Conservation (phyloP, 148 eudicot species). For the Cornus suecica region DNA sequence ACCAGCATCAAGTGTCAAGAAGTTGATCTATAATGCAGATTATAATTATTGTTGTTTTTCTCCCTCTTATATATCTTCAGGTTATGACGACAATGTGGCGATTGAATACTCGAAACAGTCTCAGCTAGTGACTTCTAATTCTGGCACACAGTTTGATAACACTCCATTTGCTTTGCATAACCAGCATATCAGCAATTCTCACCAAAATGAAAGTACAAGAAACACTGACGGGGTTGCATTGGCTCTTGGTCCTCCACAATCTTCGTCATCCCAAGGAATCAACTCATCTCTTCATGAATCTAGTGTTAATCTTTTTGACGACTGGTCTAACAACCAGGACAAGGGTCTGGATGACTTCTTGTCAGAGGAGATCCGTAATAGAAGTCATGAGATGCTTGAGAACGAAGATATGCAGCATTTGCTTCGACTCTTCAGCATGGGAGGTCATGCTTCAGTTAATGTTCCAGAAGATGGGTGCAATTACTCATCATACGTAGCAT, state of each 20-base stretch:
- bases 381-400: slow-evolving; percentile 85
- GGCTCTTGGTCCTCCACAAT: slow-evolving; percentile 58
- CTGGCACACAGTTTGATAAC: slow-evolving; percentile 43
- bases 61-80: slow-evolving; percentile 20
- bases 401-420: slow-evolving; percentile 94
- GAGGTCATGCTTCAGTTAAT: slow-evolving; percentile 42
- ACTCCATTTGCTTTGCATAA: slow-evolving; percentile 40
- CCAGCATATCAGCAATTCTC: slow-evolving; percentile 38
- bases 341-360: slow-evolving; percentile 50
- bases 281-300: slow-evolving; percentile 44
- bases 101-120: slow-evolving; percentile 47
- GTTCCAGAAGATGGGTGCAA: slow-evolving; percentile 53
- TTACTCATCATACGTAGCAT: slow-evolving; percentile 49
- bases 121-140: slow-evolving; percentile 38
- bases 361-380: slow-evolving; percentile 78
- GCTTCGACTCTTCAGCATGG: slow-evolving; percentile 78
- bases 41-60: no score
- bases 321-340: slow-evolving; percentile 61
- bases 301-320: slow-evolving; percentile 53
- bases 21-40: background rate
- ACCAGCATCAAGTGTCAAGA: no score
- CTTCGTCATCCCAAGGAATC: slow-evolving; percentile 44
- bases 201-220: slow-evolving; percentile 31
- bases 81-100: slow-evolving; percentile 48
- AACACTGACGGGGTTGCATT: slow-evolving; percentile 41